phyloP scores from a whole-genome alignment of 331 rosid species.

The Pyracantha coccinea region DNA sequence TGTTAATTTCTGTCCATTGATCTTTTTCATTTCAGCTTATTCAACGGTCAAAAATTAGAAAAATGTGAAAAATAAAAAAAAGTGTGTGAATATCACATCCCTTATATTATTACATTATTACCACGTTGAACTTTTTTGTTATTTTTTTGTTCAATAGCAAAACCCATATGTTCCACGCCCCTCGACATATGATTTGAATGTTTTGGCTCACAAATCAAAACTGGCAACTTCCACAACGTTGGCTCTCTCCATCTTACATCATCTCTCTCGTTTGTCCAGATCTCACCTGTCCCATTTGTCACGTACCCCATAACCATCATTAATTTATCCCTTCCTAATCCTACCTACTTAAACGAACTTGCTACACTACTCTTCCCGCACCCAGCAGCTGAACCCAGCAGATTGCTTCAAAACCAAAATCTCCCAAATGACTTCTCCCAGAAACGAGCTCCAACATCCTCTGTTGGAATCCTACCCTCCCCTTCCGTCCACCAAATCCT shows the following conservation, averaged over 20 bases:
- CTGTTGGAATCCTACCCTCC: background rate
- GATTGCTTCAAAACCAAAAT: background rate
- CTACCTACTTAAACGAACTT: background rate
- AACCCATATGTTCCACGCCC: background rate
- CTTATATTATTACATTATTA: no score
- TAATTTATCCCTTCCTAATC: background rate
- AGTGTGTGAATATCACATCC: no score
- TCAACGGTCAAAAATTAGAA: no score
- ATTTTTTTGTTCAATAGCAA: background rate
- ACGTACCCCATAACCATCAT: background rate
- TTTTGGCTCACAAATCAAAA: background rate
- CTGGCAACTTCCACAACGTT: background rate
- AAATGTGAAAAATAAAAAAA: no score
- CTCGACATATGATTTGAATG: background rate
- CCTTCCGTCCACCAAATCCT: background rate
- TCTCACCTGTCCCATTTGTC: background rate
- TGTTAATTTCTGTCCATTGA: no score
- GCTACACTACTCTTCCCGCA: background rate
- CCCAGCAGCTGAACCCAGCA: no score
- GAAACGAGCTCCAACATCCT: constrained; percentile 2
- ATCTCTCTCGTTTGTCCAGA: background rate
- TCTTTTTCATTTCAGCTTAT: no score
- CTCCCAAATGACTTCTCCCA: background rate
- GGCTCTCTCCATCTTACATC: background rate
- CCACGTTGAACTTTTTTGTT: background rate